phyloP scores from a whole-genome alignment of 2,329 filamentous ascomycete species.

The Passalora sequoiae region DNA sequence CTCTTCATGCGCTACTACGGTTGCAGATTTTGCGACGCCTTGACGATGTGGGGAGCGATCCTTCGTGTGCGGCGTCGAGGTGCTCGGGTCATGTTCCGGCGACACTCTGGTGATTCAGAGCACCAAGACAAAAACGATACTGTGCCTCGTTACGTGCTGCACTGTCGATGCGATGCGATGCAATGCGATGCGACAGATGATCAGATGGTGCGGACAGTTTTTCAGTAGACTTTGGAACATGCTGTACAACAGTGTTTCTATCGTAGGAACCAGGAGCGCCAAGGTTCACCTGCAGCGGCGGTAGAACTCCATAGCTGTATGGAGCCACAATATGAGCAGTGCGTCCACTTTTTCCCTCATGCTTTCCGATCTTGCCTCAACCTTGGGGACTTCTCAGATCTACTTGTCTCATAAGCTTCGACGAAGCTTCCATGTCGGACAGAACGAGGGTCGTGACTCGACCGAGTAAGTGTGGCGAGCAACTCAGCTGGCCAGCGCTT shows the following conservation, averaged over 20 bases:
- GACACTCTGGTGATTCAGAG: slow-evolving; percentile 1
- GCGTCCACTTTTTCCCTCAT: no score
- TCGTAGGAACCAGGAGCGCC: no score
- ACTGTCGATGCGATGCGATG: no score
- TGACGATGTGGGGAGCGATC: slow-evolving; percentile 4
- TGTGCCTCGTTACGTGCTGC: not conserved
- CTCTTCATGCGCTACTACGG: slow-evolving; percentile 1
- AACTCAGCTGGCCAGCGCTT: not conserved
- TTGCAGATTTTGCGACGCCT: not conserved
- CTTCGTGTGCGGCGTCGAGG: slow-evolving; percentile 3
- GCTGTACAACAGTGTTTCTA: not conserved
- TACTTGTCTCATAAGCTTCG: not conserved
- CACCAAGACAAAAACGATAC: no score
- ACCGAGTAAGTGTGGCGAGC: not conserved
- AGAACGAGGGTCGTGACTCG: not conserved
- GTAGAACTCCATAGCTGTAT: no score
- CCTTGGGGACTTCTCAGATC: no score
- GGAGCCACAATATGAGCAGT: no score
- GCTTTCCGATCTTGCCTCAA: no score
- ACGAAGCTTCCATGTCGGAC: not conserved
- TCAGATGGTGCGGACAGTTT: no score
- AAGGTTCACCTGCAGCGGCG: not conserved
- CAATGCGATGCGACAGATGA: no score
- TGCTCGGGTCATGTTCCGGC: slow-evolving; percentile 4
- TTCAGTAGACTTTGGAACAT: not conserved